These are phyloP conservation scores for Phycomyces nitens DNA, from an alignment of 192 early-diverging fungal species.

Conservation along the genomic window DNA sequence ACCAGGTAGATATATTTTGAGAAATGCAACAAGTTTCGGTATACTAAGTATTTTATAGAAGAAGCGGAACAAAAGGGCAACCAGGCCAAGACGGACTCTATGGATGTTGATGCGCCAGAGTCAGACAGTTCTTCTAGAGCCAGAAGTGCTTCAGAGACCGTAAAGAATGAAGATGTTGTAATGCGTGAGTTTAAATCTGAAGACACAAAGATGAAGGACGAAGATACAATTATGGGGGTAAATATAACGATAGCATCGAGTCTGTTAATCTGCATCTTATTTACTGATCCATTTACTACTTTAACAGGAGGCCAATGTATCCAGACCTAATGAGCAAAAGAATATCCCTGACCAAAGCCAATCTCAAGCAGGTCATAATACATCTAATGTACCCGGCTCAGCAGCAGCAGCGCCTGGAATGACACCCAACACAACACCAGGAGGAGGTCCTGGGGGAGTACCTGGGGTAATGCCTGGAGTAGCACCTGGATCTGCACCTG, in stretches of 20 bases:
- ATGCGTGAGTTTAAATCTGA: neutral
- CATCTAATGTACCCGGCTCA: too few relatives aligned
- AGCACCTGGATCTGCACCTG: neutral
- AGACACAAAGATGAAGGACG: neutral
- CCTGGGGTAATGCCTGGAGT: neutral
- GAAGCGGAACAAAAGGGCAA: neutral
- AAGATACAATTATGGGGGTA: neutral
- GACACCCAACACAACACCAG: too few relatives aligned
- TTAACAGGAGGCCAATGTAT: too few relatives aligned
- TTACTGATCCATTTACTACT: too few relatives aligned
- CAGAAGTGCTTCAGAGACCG: neutral
- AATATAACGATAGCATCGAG: neutral
- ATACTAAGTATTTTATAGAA: too few relatives aligned
- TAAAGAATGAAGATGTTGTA: neutral
- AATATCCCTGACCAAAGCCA: too few relatives aligned
- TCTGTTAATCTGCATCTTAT: neutral
- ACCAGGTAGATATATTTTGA: neutral
- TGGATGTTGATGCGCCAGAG: neutral
- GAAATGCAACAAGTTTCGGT: neutral
- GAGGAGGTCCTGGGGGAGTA: too few relatives aligned
- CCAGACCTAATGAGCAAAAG: too few relatives aligned
- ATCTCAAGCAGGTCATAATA: too few relatives aligned
- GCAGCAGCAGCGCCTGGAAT: too few relatives aligned
- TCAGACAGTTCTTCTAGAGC: neutral
- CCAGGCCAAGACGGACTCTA: neutral